Evolutionary conservation across 768 basidiomycete genomes (phyloP).

Genomic region (Tremella yokohamensis): DNA sequence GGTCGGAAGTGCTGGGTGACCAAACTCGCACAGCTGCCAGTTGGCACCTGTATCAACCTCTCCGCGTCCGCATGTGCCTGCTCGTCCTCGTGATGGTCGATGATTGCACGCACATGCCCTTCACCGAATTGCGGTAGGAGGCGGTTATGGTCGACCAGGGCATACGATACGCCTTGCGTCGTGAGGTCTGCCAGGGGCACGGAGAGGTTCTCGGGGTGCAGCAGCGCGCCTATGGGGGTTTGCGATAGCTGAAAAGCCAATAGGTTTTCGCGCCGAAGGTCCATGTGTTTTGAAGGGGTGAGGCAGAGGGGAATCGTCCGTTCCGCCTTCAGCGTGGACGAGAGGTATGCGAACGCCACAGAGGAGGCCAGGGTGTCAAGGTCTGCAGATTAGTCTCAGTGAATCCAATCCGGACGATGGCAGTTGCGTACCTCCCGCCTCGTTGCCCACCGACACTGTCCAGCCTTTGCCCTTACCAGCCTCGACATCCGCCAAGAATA

Average conservation of each 20-base stretch:
- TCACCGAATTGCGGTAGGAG: constrained; percentile 52
- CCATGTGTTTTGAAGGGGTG: constrained; percentile 64
- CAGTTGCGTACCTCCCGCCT: constrained; percentile 73
- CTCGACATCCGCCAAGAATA: constrained; percentile 61
- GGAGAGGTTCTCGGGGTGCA: constrained; percentile 52
- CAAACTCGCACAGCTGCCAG: constrained; percentile 73
- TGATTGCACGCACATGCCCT: constrained; percentile 64
- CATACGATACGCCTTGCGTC: constrained; percentile 56
- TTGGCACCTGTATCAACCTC: constrained; percentile 61
- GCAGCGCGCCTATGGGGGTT: constrained; percentile 31
- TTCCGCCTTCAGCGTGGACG: constrained; percentile 59
- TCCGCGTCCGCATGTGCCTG: constrained; percentile 59
- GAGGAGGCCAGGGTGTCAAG: constrained; percentile 84
- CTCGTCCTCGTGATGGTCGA: constrained; percentile 94
- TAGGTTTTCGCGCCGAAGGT: constrained; percentile 80
- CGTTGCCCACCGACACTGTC: constrained; percentile 91
- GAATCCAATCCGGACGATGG: constrained; percentile 16
- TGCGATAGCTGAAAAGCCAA: constrained; percentile 64
- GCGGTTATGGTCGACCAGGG: constrained; percentile 87
- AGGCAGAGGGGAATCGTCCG: constrained; percentile 70
- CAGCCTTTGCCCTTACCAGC: constrained; percentile 60
- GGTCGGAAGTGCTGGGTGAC: constrained; percentile 57
- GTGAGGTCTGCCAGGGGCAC: constrained; percentile 2
- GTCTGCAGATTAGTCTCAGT: constrained; percentile 56
- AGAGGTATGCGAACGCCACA: constrained; percentile 76